Conservation (phyloP, 2,329 filamentous ascomycete genomes). For the Aspergillus sclerotialis region DNA sequence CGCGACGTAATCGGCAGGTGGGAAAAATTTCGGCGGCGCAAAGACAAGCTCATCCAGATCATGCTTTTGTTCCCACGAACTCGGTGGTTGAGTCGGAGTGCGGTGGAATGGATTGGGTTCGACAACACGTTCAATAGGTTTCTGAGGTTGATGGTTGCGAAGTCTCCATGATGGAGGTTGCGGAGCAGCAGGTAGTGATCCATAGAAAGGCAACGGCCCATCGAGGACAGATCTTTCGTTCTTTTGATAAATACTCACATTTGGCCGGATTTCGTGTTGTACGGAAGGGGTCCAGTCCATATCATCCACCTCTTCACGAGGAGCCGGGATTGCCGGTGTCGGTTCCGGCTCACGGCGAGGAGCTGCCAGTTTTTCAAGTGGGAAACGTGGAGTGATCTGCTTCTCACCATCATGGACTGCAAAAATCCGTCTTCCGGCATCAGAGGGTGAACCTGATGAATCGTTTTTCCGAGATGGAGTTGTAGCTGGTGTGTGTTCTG, state of each 20-base stretch:
- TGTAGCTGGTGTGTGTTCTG: slow-evolving; percentile 27
- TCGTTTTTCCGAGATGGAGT: slow-evolving; percentile 15
- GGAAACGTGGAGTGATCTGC: slow-evolving; percentile 24
- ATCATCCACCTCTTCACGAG: slow-evolving; percentile 34
- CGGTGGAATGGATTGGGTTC: slow-evolving; percentile 33
- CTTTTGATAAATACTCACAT: slow-evolving; percentile 21
- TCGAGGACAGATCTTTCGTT: slow-evolving; percentile 22
- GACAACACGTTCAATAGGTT: slow-evolving; percentile 28
- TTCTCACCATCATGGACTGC: slow-evolving; percentile 9
- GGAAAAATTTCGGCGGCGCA: slow-evolving; percentile 41
- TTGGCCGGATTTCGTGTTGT: slow-evolving; percentile 28
- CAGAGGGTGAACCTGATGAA: slow-evolving; percentile 10
- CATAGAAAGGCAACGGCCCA: slow-evolving; percentile 37
- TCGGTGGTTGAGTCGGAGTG: slow-evolving; percentile 18
- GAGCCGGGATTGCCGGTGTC: slow-evolving; percentile 26
- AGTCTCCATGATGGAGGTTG: slow-evolving; percentile 35
- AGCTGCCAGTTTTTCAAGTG: slow-evolving; percentile 34
- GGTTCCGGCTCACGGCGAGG: slow-evolving; percentile 14
- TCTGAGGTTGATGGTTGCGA: slow-evolving; percentile 24
- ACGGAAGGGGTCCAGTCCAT: slow-evolving; percentile 48
- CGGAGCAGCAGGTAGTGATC: slow-evolving; percentile 34
- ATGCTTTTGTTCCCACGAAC: slow-evolving; percentile 11
- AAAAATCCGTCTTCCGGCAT: slow-evolving; percentile 9
- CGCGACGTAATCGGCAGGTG: slow-evolving; percentile 30
- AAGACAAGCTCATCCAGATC: slow-evolving; percentile 25